Base-by-base conservation (phyloP, 2,329 filamentous ascomycete species). In the Arthrobotrys pseudoclavata region DNA sequence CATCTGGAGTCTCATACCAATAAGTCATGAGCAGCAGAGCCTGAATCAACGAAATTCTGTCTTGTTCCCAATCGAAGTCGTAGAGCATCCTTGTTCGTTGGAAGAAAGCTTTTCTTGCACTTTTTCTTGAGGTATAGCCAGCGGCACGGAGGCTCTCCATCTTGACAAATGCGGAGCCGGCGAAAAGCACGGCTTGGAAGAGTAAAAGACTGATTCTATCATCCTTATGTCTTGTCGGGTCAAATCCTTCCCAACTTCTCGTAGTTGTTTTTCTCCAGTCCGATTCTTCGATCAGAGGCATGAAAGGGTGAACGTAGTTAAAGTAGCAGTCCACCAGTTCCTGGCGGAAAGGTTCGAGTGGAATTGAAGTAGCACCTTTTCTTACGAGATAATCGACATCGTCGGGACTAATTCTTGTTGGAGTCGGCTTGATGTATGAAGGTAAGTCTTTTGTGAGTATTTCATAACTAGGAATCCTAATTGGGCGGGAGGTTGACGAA, bases 1-100 rank as follows among this genome's bases (percentile, higher is more conserved):
- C 95, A 84, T 97, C 94, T 0, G 94, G 94, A 12, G 93, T 97
- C 84, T 97, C 94, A 83, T 97, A 97, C 92, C 95, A 98, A 83
- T 97, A 97, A 2, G 94, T 97, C 92, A 97, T 94, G 76, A 97
- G 87, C 24, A 97, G 87, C 22, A 97, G 87, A 3, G 92, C 91
- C 84, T 97, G 95, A 15, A 97, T 93, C 24, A 97, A 88, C 20
- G 93, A 89, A 72, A 97, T 91, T 63, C 94, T 92, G 83, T 97
- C 94, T 52, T 90, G 89, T 84, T 98, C 95, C 83, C 96, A 97
- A 84, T 98, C 95, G 80, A 97, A 96, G 83, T 97, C 94, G 84
- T 97, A 97, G 18, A 98, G 87, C 2, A 96, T 87, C 85, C 93
- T 91, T 47, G 93, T 92, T 84, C 92, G 94, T 80, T 93, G 90